Base-by-base conservation (phyloP, 768 basidiomycete species). In the Pulveroboletus sp. region DNA sequence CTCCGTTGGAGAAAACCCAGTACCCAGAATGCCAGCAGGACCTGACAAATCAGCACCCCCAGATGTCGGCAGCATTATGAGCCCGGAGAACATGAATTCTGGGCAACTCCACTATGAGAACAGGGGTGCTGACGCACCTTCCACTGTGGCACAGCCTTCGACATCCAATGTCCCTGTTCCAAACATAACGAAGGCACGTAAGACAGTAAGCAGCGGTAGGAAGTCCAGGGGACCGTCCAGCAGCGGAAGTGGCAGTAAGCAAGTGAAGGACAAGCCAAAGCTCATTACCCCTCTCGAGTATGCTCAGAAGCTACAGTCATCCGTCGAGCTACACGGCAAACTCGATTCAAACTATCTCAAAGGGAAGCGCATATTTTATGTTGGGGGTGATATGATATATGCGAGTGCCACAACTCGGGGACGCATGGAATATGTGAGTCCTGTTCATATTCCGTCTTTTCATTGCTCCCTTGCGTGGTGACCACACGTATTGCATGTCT, bases 371-470 rank as follows among this genome's bases (percentile, higher is more conserved):
- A 78, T 87, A 30, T 81, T 79, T 59, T 85, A 82, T 57, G 66
- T 71, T 32, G 81, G 81, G 27, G 79, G 75, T 6, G 85, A 88
- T 63, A 73, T 76, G 72, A 70, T 61, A 24, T 73, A 70, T 49
- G 82, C 83, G 2, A 71, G 76, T 24, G 67, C 71, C 33, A 61
- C 61, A 39, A 86, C 83, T 3, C 75, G 75, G 39, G 72, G 71
- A 14, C 73, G 77, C 52, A 85, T 87, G 82, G 73, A 80, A 12
- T 64, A 80, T 33, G 85, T 86, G 69, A 58, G 82, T 71, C n/a
- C 39, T 39, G 6, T 30, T 44, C 30, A 1, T 9, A 43, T 24
- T 15, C 48, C 39, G 43, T 44, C 18, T 44, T 32, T 46, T 28
- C 6, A 21, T 35, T 40, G 6, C 27, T 17, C 28, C 36, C 36